Percentiles rank a stretch among this genome's conserved stretches.
These are phyloP conservation scores for Exophiala phaeomuriformis DNA, from an alignment of 2,329 filamentous ascomycete species.

Conservation along the genomic window DNA sequence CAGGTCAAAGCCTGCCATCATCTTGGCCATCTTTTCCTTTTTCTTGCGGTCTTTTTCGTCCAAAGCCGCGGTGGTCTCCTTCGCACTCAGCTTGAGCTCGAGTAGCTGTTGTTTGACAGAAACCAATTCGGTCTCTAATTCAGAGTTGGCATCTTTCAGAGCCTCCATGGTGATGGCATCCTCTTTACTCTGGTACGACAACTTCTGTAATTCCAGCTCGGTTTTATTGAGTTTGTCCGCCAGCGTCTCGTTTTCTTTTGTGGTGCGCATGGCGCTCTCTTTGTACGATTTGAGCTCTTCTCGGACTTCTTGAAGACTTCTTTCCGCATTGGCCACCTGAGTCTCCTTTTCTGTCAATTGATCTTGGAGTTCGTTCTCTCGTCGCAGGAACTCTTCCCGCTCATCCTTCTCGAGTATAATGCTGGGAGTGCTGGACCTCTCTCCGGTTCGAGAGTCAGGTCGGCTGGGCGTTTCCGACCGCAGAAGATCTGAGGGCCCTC, in stretches of 20 bases:
- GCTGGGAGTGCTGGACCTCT: constrained; percentile 79
- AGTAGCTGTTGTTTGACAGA: constrained; percentile 89
- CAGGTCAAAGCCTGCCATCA: constrained; percentile 98
- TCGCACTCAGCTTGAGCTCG: constrained; percentile 92
- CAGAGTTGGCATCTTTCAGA: constrained; percentile 88
- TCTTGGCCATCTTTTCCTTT: constrained; percentile 98
- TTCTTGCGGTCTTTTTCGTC: constrained; percentile 99
- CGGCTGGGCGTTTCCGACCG: constrained; percentile 46
- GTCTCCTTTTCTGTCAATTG: constrained; percentile 90
- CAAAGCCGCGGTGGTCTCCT: constrained; percentile 79
- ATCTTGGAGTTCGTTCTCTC: constrained; percentile 95
- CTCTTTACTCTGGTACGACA: constrained; percentile 94
- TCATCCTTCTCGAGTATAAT: constrained; percentile 91
- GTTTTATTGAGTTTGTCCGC: constrained; percentile 82
- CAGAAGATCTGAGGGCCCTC: constrained; percentile 46
- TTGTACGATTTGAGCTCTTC: constrained; percentile 81
- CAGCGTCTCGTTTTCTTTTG: constrained; percentile 84
- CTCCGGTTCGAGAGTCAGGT: constrained; percentile 62
- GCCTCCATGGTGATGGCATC: constrained; percentile 96
- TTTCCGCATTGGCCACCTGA: constrained; percentile 69
- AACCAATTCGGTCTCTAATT: constrained; percentile 85
- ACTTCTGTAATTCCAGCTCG: constrained; percentile 92
- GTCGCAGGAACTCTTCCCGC: constrained; percentile 85
- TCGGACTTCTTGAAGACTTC: constrained; percentile 70
- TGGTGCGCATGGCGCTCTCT: constrained; percentile 73